These are phyloP conservation scores for Leccinum fibrillosum DNA, from an alignment of 768 basidiomycete genomes.

Conservation along the genomic window DNA sequence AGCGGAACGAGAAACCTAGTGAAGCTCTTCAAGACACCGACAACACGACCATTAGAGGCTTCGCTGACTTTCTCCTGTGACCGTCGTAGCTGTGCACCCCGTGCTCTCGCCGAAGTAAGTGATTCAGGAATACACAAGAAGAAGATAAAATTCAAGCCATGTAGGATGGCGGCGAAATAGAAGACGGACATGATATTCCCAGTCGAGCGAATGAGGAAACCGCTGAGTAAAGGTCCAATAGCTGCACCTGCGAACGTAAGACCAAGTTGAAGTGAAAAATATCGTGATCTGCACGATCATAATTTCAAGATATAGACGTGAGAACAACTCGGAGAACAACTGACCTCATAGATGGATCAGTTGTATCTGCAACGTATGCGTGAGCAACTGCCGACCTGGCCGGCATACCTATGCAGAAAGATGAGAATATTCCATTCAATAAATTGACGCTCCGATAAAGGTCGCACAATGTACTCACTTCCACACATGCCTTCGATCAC, in stretches of 20 bases:
- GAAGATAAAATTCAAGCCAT: slow-evolving; percentile 47
- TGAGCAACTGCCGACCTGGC: slow-evolving; percentile 51
- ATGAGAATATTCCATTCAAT: background rate
- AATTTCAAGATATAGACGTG: slow-evolving; percentile 1
- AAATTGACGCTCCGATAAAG: background rate
- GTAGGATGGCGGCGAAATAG: slow-evolving; percentile 55
- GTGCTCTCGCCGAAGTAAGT: slow-evolving; percentile 48
- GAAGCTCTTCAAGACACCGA: slow-evolving; percentile 35
- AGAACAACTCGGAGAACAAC: slow-evolving; percentile 1
- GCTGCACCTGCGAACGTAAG: slow-evolving; percentile 73
- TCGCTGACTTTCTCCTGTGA: slow-evolving; percentile 10
- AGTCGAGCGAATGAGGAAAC: slow-evolving; percentile 57
- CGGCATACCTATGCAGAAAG: slow-evolving; percentile 42
- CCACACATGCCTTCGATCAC: slow-evolving; percentile 69
- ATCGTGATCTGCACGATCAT: slow-evolving; percentile 46
- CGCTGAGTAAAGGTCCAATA: slow-evolving; percentile 72
- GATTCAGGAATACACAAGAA: slow-evolving; percentile 76
- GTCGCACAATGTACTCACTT: slow-evolving; percentile 40
- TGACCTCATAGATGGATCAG: slow-evolving; percentile 52
- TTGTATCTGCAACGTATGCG: slow-evolving; percentile 71
- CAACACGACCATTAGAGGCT: background rate
- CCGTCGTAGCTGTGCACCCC: slow-evolving; percentile 18
- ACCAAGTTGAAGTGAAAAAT: slow-evolving; percentile 65
- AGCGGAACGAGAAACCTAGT: slow-evolving; percentile 73
- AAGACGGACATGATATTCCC: slow-evolving; percentile 62